Evolutionary conservation across 169 alveolate species (phyloP).

Genomic region (Eimeria praecox): DNA sequence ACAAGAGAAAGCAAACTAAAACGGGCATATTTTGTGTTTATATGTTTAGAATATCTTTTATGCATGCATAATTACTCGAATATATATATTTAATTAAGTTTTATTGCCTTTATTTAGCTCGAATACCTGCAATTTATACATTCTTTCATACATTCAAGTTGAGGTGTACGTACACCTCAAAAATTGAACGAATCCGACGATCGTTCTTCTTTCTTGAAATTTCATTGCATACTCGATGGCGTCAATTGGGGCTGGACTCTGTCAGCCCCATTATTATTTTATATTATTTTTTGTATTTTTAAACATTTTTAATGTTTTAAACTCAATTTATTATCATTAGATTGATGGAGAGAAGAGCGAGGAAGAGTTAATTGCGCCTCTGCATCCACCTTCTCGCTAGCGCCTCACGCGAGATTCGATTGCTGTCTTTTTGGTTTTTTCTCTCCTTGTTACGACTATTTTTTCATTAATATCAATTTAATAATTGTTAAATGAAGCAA

Average conservation of each 20-base stretch:
- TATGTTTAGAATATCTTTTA: too few relatives aligned
- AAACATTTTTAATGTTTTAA: background rate
- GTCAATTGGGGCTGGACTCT: background rate
- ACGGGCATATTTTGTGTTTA: background rate
- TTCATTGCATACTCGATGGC: background rate
- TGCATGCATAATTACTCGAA: background rate
- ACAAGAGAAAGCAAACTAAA: too few relatives aligned
- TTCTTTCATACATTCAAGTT: background rate
- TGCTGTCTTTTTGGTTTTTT: background rate
- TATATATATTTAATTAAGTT: too few relatives aligned
- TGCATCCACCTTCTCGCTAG: background rate
- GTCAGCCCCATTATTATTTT: background rate
- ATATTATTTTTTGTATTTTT: background rate
- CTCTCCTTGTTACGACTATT: background rate
- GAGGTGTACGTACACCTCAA: constrained; percentile 25
- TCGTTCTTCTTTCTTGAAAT: background rate
- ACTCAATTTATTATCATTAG: background rate
- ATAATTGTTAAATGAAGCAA: background rate
- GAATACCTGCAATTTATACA: background rate
- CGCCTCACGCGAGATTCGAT: background rate
- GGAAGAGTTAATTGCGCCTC: background rate
- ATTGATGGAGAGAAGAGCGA: background rate
- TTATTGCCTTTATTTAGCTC: background rate
- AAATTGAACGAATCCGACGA: background rate
- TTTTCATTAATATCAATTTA: too few relatives aligned